phyloP scores from a whole-genome alignment of 1,284 basidiomycete genomes.

The Veloboletus limbatus region DNA sequence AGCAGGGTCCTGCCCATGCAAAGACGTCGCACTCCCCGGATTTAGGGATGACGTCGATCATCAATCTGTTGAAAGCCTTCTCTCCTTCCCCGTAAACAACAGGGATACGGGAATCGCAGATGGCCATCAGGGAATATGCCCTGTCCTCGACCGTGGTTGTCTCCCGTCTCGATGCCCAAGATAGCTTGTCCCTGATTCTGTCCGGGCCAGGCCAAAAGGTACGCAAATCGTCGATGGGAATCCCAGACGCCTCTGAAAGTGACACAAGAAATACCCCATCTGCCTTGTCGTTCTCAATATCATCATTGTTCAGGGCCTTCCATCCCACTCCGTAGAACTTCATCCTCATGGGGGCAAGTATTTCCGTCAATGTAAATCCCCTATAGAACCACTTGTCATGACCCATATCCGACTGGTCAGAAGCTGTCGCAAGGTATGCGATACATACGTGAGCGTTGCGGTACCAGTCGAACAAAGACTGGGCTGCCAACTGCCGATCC shows the following conservation, averaged over 20 bases:
- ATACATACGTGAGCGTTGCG: constrained; percentile 24
- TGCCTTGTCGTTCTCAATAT: constrained; percentile 18
- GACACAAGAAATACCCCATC: constrained; percentile 10
- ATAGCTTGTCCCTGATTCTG: constrained; percentile 14
- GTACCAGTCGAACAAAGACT: constrained; percentile 18
- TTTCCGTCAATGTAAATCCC: constrained; percentile 13
- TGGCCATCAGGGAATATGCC: constrained; percentile 17
- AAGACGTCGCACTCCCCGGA: constrained; percentile 19
- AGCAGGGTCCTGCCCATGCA: constrained; percentile 20
- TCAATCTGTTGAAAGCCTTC: constrained; percentile 13
- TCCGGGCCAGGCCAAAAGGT: constrained; percentile 16
- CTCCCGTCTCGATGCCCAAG: constrained; percentile 15
- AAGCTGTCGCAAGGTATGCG: constrained; percentile 11
- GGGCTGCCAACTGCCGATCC: constrained; percentile 5
- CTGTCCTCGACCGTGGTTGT: constrained; percentile 8
- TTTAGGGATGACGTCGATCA: constrained; percentile 10
- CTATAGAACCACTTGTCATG: constrained; percentile 10
- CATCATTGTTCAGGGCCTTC: constrained; percentile 13
- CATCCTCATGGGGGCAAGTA: constrained; percentile 15
- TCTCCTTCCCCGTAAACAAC: constrained; percentile 17
- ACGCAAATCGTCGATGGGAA: constrained; percentile 12
- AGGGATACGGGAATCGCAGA: constrained; percentile 11
- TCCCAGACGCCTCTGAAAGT: constrained; percentile 9
- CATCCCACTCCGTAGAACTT: constrained; percentile 19
- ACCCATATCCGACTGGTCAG: constrained; percentile 7